Percentiles rank a stretch among this genome's conserved stretches.
Evolutionary conservation across 1,284 basidiomycete species (phyloP).

Genomic region (Marasmius sp.): DNA sequence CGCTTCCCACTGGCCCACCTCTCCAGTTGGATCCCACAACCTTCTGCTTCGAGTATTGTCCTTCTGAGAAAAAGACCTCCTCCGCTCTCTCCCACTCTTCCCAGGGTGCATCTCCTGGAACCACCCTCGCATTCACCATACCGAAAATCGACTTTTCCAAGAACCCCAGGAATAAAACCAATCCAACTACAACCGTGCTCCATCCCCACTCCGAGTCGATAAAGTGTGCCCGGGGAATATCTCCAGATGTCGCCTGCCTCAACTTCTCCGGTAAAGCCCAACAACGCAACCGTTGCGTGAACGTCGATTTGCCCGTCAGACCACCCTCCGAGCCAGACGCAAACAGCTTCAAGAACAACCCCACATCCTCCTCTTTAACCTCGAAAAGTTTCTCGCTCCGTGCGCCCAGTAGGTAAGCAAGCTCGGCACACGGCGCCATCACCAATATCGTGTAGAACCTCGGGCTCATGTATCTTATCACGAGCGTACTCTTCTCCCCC

Average conservation of each 20-base stretch:
- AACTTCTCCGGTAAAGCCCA: not conserved
- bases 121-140: not conserved
- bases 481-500: not conserved
- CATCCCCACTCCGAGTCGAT: not conserved
- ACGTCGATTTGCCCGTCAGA: not conserved
- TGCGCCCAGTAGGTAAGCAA: not conserved
- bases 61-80: not conserved
- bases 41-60: not conserved
- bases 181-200: not conserved
- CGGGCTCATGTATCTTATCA: not conserved
- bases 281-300: not conserved
- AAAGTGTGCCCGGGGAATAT: not conserved
- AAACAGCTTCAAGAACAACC: not conserved
- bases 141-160: not conserved
- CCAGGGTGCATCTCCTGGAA: not conserved
- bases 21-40: not conserved
- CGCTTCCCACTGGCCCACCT: not conserved
- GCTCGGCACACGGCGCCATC: not conserved
- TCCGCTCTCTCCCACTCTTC: not conserved
- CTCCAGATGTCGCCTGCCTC: not conserved
- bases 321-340: not conserved
- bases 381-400: not conserved
- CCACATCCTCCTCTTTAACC: not conserved
- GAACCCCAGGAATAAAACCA: not conserved
- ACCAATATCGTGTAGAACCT: not conserved